These are phyloP conservation scores for Aureobasidium sp. DNA, from an alignment of 2,329 filamentous ascomycete genomes.

Conservation along the genomic window DNA sequence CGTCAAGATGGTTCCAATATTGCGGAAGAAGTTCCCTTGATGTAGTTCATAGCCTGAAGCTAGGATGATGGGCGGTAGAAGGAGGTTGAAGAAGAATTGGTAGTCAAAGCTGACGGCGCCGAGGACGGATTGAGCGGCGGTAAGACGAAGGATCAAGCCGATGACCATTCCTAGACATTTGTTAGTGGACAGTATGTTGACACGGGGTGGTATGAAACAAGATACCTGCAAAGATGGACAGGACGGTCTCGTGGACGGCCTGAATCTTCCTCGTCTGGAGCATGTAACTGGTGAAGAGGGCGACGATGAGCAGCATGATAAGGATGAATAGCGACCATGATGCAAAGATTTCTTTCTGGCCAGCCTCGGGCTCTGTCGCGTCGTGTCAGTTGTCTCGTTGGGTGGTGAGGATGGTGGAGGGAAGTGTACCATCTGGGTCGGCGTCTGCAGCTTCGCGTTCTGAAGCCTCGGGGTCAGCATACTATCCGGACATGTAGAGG, in stretches of 20 bases:
- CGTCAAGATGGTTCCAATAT: slow-evolving; percentile 93
- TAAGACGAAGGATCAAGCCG: slow-evolving; percentile 76
- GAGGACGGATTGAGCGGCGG: slow-evolving; percentile 72
- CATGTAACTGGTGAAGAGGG: slow-evolving; percentile 94
- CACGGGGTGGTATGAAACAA: neutral
- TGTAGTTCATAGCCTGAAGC: slow-evolving; percentile 96
- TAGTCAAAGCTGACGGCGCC: slow-evolving; percentile 95
- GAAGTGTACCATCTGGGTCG: slow-evolving; percentile 33
- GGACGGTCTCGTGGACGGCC: slow-evolving; percentile 93
- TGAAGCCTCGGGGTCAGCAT: slow-evolving; percentile 14
- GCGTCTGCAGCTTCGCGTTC: slow-evolving; percentile 38
- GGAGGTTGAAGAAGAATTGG: slow-evolving; percentile 98
- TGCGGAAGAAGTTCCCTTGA: slow-evolving; percentile 98
- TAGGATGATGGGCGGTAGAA: slow-evolving; percentile 96
- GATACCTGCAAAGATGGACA: slow-evolving; percentile 91
- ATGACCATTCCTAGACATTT: slow-evolving; percentile 73
- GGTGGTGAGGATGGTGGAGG: neutral
- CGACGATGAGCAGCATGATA: slow-evolving; percentile 85
- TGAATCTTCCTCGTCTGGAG: slow-evolving; percentile 95
- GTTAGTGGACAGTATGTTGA: neutral
- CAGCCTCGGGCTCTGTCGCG: slow-evolving; percentile 60
- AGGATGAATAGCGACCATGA: slow-evolving; percentile 98
- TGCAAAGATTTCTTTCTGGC: slow-evolving; percentile 86
- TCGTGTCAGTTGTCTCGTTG: neutral
- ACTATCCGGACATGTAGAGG: neutral